A percentile compares a stretch with the other conserved stretches of the same genome.
phyloP scores from a whole-genome alignment of 768 basidiomycete genomes.

The Rhizopogon roseolus region DNA sequence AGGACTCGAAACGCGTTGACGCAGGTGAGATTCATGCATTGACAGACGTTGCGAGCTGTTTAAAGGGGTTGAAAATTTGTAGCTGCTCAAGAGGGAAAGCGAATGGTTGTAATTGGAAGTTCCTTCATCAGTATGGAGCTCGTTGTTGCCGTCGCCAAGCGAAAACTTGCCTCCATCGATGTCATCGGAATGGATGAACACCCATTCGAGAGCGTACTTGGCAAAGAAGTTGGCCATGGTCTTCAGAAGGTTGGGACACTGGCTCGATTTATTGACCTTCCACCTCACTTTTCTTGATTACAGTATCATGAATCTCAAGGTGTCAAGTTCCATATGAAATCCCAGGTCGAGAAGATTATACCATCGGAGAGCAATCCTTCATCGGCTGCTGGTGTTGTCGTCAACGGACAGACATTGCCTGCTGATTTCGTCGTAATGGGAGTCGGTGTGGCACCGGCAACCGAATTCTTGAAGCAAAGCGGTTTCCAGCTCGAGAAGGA shows the following conservation, averaged over 20 bases:
- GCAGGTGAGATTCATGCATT: constrained; percentile 40
- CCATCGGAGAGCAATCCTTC: constrained; percentile 47
- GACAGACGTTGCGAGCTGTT: not conserved
- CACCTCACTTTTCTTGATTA: not conserved
- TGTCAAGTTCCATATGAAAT: constrained; percentile 78
- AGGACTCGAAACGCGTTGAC: constrained; percentile 69
- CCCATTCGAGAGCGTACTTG: constrained; percentile 81
- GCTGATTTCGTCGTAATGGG: constrained; percentile 84
- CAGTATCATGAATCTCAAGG: constrained; percentile 81
- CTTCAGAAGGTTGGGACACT: constrained; percentile 57
- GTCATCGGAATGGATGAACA: constrained; percentile 79
- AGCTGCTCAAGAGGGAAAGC: constrained; percentile 72
- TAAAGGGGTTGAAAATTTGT: not conserved
- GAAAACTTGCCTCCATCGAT: constrained; percentile 75
- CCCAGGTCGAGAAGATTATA: constrained; percentile 63
- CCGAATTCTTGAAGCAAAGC: constrained; percentile 70
- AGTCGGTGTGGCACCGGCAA: constrained; percentile 82
- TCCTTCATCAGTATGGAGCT: constrained; percentile 94
- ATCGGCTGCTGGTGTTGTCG: constrained; percentile 58
- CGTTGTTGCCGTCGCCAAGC: constrained; percentile 67
- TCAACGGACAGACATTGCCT: constrained; percentile 58
- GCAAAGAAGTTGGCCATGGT: constrained; percentile 72
- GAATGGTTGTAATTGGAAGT: constrained; percentile 77
- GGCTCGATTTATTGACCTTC: not conserved
- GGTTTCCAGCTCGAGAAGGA: constrained; percentile 68